A percentile compares a stretch with the other conserved stretches of the same genome.
Evolutionary conservation across 768 basidiomycete genomes (phyloP).

Genomic region (Amanita thiersii): DNA sequence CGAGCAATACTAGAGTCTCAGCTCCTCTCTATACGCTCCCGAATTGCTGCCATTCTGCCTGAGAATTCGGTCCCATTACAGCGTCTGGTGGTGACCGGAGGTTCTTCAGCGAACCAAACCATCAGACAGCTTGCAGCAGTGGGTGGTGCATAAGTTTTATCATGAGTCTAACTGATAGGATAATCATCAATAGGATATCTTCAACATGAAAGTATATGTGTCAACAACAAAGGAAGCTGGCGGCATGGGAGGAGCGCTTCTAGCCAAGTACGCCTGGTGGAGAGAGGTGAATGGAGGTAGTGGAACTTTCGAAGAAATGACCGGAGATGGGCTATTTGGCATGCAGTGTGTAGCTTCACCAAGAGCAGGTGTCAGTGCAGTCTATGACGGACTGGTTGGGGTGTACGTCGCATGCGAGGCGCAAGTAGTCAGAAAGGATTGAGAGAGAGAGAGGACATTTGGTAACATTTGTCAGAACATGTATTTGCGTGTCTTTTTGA

Average conservation of each 20-base stretch:
- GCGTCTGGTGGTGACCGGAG: conserved; percentile 71
- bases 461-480: too few species aligned
- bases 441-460: not conserved
- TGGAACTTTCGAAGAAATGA: conserved; percentile 63
- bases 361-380: conserved; percentile 26
- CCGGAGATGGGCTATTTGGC: conserved; percentile 36
- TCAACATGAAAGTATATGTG: conserved; percentile 66
- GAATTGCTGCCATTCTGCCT: conserved; percentile 62
- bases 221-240: conserved; percentile 63
- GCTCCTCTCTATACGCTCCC: conserved; percentile 70
- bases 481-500: too few species aligned
- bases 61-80: conserved; percentile 44
- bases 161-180: too few species aligned
- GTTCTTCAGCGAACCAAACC: conserved; percentile 63
- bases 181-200: conserved; percentile 46
- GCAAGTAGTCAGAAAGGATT: conserved; percentile 25
- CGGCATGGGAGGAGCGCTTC: conserved; percentile 61
- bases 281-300: conserved; percentile 28
- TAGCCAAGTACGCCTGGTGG: conserved; percentile 72
- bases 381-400: conserved; percentile 49
- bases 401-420: conserved; percentile 52
- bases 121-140: conserved; percentile 68
- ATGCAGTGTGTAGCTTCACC: conserved; percentile 60
- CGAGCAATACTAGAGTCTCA: conserved; percentile 81
- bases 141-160: too few species aligned